Evolutionary conservation across 768 basidiomycete genomes (phyloP).

Genomic region (Suillus brevipes): DNA sequence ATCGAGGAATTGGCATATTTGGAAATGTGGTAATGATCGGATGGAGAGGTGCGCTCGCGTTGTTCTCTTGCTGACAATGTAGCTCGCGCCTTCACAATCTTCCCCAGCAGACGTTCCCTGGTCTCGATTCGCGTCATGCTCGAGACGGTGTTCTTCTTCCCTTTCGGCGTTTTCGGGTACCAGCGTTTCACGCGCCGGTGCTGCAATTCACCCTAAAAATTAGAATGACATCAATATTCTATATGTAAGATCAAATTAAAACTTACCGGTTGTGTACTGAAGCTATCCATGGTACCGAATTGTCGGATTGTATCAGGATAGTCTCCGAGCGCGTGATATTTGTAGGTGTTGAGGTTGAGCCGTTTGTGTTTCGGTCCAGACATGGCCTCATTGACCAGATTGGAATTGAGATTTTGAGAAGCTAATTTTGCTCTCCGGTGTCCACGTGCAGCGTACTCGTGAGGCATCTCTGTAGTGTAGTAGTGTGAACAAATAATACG

Average conservation of each 20-base stretch:
- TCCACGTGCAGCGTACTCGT: neutral
- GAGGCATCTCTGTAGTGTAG: neutral
- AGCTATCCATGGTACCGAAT: constrained; percentile 37
- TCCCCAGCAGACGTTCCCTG: constrained; percentile 17
- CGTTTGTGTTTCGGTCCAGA: neutral
- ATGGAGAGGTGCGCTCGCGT: constrained; percentile 16
- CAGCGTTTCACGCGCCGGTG: constrained; percentile 37
- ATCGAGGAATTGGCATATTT: constrained; percentile 3
- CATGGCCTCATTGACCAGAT: no score
- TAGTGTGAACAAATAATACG: neutral
- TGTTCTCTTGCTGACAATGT: constrained; percentile 19
- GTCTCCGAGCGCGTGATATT: constrained; percentile 14
- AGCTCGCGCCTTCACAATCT: constrained; percentile 9
- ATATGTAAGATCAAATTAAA: neutral
- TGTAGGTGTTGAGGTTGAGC: constrained; percentile 12
- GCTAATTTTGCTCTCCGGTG: neutral
- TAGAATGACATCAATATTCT: neutral
- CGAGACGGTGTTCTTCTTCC: constrained; percentile 14
- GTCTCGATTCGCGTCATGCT: constrained; percentile 29
- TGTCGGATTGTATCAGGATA: constrained; percentile 8
- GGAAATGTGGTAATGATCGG: constrained; percentile 27
- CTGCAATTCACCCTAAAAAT: constrained; percentile 36
- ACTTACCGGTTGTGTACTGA: constrained; percentile 32
- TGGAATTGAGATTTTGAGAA: neutral
- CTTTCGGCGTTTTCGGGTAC: constrained; percentile 39